phyloP scores from a whole-genome alignment of 352 stramenopile genomes.

The Phytophthora melonis region DNA sequence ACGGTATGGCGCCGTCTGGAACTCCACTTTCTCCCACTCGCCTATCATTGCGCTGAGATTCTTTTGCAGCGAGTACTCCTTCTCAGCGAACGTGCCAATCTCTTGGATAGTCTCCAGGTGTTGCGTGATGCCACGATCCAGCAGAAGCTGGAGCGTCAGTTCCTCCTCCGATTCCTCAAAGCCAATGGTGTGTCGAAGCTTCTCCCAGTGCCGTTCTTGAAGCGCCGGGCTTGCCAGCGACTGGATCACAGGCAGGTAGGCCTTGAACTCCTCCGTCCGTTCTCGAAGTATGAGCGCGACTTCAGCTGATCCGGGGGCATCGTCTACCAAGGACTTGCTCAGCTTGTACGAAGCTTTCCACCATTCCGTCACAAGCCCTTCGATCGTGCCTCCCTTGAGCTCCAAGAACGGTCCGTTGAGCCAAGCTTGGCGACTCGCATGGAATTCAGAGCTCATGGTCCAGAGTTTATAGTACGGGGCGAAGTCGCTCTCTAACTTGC shows the following conservation, averaged over 20 bases:
- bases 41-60: conserved; percentile 93
- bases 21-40: conserved; percentile 95
- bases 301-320: conserved; percentile 87
- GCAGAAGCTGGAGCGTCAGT: conserved; percentile 80
- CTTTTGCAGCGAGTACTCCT: conserved; percentile 96
- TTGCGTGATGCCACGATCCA: conserved; percentile 84
- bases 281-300: conserved; percentile 90
- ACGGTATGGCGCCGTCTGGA: conserved; percentile 94
- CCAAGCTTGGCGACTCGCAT: conserved; percentile 92
- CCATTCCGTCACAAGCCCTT: conserved; percentile 92
- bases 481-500: conserved; percentile 89
- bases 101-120: conserved; percentile 93
- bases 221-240: conserved; percentile 91
- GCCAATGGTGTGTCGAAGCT: conserved; percentile 90
- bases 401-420: conserved; percentile 93
- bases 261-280: conserved; percentile 93
- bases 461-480: conserved; percentile 94
- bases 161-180: conserved; percentile 90
- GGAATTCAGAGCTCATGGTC: conserved; percentile 96
- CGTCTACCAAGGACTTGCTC: conserved; percentile 90
- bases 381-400: conserved; percentile 90
- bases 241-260: conserved; percentile 94
- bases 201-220: conserved; percentile 94
- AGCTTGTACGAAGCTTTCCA: conserved; percentile 95
- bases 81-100: conserved; percentile 93